Evolutionary conservation across 2,329 filamentous ascomycete species (phyloP).

Genomic region (Plenodomus tracheiphilus): DNA sequence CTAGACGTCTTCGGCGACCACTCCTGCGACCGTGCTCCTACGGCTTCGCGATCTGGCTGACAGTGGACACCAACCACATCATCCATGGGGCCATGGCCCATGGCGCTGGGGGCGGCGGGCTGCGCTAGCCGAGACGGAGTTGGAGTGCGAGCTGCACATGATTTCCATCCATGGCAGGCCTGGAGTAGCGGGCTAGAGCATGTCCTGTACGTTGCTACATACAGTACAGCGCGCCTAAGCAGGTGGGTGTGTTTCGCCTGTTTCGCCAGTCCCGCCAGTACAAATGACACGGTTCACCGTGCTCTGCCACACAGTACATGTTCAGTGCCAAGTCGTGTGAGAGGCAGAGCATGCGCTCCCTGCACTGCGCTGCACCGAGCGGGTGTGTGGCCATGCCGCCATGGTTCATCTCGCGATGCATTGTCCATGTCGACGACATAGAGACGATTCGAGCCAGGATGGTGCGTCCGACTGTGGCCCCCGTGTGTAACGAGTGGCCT

Average conservation of each 20-base stretch:
- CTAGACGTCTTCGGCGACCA: slow-evolving; percentile 35
- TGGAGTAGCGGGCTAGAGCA: too few relatives aligned
- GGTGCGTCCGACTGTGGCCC: slow-evolving; percentile 35
- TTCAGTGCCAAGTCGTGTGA: slow-evolving; percentile 11
- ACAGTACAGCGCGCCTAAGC: slow-evolving; percentile 23
- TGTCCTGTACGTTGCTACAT: too few relatives aligned
- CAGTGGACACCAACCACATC: too few relatives aligned
- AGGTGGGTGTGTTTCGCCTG: slow-evolving; percentile 21
- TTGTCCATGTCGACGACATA: slow-evolving; percentile 5
- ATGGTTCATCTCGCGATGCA: slow-evolving; percentile 17
- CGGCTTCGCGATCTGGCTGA: slow-evolving; percentile 31
- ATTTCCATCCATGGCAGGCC: too few relatives aligned
- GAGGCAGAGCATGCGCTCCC: slow-evolving; percentile 21
- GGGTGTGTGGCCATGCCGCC: too few relatives aligned
- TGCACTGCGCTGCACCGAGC: slow-evolving; percentile 8
- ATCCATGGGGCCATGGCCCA: too few relatives aligned
- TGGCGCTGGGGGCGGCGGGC: slow-evolving; percentile 27
- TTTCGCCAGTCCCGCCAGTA: slow-evolving; percentile 19
- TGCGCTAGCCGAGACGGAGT: slow-evolving; percentile 33
- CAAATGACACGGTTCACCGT: too few relatives aligned
- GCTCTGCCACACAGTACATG: slow-evolving; percentile 4
- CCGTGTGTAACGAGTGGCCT: slow-evolving; percentile 19
- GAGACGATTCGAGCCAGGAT: slow-evolving; percentile 2
- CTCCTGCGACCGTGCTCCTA: slow-evolving; percentile 28
- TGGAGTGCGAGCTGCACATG: slow-evolving; percentile 37